Base-by-base conservation (phyloP, 2,329 filamentous ascomycete species). In the Macrophomina pseudophaseolina region DNA sequence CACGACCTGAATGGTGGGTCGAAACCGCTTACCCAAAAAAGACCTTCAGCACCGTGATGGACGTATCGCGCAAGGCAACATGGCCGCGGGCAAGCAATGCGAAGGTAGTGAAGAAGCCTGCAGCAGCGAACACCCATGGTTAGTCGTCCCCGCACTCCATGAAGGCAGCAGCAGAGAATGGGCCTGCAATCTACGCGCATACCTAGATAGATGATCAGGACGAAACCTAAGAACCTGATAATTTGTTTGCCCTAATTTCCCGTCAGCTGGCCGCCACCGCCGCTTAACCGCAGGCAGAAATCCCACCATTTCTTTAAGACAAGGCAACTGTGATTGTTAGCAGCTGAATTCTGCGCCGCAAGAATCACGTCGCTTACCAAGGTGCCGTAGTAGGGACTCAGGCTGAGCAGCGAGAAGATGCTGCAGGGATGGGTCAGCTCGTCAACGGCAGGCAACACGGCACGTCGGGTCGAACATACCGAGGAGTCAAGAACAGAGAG, bases 321-420 rank as follows among this genome's bases (percentile, higher is more conserved):
- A 96, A 0, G 93, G 94, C 68, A 97, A 94, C 83, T 86, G 69
- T 16, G 16, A 30, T 42, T 46, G 38, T 63, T 46, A 53, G 56
- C 52, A 66, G 65, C 65, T 53, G 65, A 62, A 48, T 18, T 48
- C 14, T 42, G 38, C 48, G 44, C 56, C 49, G 38, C 56, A 63
- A 11, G 44, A 14, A 35, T 28, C 9, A 18, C 12, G 32, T 32
- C 33, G 72, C 79, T 73, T 74, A 84, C 81, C 58, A 95, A 79
- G 0, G 91, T 95, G 49, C 92, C 94, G 85, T 95, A 97, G 76
- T 96, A 97, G 1, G 92, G 92, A 72, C 93, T 93, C 70, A 97
- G 79, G 75, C 91, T 94, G 69, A 97, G 84, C 63, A 97, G 86
- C 14, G 93, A 96, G 80, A 91, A 97, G 71, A 97, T 91, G 68